Evolutionary conservation across 169 alveolate species (phyloP), one percentile per base, ranked within the genome.

Genomic region (Cryptosporidium andersoni): DNA sequence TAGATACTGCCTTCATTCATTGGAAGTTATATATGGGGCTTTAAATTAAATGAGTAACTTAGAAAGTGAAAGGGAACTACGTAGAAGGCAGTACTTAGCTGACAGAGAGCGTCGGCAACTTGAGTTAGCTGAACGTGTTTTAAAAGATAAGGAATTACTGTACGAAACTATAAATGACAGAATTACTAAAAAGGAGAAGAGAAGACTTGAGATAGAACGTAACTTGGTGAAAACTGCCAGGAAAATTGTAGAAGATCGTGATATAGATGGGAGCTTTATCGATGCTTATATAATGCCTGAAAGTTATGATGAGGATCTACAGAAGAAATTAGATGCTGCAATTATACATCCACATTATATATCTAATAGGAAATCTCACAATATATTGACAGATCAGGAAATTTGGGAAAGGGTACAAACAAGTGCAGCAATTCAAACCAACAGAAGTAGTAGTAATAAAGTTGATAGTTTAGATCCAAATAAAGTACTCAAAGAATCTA

Each of bases 81-180:
- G 68, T 58, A 43, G 99, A 80, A 88, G 98, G 88, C 92, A 94
- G 51, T 98, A 97, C 89, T 90, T 98, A 85, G 96, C 94, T 88
- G 92, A 92, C 66, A 93, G 99, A 67, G 98, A 95, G 68, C 90
- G 91, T 85, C 96, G 96, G 74, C 89, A 95, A 81, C 85, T 97
- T 7, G 96, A 94, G 68, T 95, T 97, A 66, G 99, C 98, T 48
- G 95, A 96, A 88, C 82, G 95, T 56, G 81, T 94, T 55, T 92
- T 97, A 80, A 94, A 92, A 64, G 98, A 95, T 80, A 93, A 92
- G 91, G 94, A 92, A 64, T 81, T 94, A 81, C 89, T 94, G 64
- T 94, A 91, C 91, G 88, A 81, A 80, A 89, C 91, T 25, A 67
- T 82, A 40, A 88, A 88, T 58, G 88, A 91, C n/a, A 89, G 91